Evolutionary conservation across 225 moss, liverwort and hornwort species (phyloP).

Genomic region (Climacium dendroides): DNA sequence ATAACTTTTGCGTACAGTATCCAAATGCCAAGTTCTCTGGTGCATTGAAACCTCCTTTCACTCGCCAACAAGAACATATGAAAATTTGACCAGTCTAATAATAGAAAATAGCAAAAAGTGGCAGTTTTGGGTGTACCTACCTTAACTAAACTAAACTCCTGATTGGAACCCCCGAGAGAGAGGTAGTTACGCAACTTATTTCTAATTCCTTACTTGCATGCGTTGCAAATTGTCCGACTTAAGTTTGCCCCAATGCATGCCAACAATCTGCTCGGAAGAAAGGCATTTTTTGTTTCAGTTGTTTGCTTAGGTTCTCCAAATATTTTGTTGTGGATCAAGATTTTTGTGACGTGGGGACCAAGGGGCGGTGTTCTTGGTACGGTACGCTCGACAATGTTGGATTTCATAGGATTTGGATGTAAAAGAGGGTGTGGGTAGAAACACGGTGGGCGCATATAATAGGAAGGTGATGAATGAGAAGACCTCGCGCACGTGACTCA

Average conservation of each 20-base stretch:
- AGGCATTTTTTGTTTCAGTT: background rate
- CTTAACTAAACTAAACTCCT: no score
- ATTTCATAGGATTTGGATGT: background rate
- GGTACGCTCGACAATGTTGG: no score
- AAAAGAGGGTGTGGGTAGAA: background rate
- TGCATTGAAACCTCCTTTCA: no score
- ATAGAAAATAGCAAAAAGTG: no score
- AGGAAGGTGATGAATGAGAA: background rate
- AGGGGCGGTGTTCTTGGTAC: no score
- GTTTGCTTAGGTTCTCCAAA: background rate
- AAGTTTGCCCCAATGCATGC: background rate
- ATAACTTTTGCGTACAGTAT: no score
- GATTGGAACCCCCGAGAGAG: no score
- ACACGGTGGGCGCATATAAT: background rate
- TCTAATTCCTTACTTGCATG: background rate
- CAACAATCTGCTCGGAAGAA: background rate
- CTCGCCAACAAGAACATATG: no score
- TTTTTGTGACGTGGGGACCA: background rate
- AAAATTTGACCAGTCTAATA: no score
- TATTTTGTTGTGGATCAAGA: background rate
- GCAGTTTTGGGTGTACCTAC: no score
- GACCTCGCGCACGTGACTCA: accelerated
- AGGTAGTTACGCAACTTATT: no score
- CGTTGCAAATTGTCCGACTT: accelerated
- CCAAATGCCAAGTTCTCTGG: no score